Evolutionary conservation across 257 asterid genomes (phyloP).

Genomic region (Thymus quinquecostatus): DNA sequence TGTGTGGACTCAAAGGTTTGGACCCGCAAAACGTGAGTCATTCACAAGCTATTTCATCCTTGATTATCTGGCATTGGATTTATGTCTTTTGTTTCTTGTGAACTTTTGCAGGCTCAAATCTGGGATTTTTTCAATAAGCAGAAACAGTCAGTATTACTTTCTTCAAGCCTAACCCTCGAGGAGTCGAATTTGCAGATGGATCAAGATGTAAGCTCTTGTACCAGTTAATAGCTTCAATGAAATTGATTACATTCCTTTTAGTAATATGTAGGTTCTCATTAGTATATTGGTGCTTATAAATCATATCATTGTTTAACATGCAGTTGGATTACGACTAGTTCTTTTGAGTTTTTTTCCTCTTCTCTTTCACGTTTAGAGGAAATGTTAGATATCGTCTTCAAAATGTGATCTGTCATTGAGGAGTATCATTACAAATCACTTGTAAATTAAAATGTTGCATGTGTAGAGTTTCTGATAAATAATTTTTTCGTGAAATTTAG

Average conservation of each 20-base stretch:
- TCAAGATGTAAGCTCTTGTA: constrained; percentile 68
- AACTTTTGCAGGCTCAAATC: constrained; percentile 58
- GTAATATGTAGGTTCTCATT: background rate
- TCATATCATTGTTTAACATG: background rate
- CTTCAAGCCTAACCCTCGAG: constrained; percentile 75
- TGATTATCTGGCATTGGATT: constrained; percentile 9
- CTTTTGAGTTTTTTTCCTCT: background rate
- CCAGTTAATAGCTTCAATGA: constrained; percentile 13
- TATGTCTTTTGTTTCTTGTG: background rate
- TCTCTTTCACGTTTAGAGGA: background rate
- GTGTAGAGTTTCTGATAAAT: background rate
- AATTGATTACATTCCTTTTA: constrained; percentile 14
- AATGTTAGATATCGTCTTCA: background rate
- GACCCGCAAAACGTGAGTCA: constrained; percentile 63
- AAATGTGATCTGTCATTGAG: background rate
- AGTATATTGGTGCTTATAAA: background rate
- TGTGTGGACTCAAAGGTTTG: constrained; percentile 65
- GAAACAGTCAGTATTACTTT: constrained; percentile 52
- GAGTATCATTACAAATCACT: background rate
- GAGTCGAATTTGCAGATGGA: constrained; percentile 86
- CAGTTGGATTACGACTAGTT: background rate
- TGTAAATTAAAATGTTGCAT: background rate
- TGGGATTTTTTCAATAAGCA: constrained; percentile 82
- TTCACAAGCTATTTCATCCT: constrained; percentile 4
- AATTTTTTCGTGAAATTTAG: background rate